Conservation (phyloP, 2,329 filamentous ascomycete species). For the Dactylellina sp. region DNA sequence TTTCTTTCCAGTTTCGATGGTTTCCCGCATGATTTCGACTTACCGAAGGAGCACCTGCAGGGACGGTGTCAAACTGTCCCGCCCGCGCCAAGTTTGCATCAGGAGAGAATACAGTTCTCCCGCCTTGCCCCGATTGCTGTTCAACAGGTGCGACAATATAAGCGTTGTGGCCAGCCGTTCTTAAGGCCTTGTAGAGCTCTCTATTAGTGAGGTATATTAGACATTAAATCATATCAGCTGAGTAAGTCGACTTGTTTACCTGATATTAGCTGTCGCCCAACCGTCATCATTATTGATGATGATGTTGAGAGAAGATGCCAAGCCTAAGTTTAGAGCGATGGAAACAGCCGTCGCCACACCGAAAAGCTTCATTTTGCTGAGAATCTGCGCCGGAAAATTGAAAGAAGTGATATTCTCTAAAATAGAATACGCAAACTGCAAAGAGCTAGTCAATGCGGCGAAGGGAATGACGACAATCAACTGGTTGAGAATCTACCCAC, state of each 20-base stretch:
- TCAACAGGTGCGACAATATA: conserved; percentile 65
- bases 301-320: conserved; percentile 32
- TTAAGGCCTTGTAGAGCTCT: conserved; percentile 64
- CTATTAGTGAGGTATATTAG: conserved; percentile 42
- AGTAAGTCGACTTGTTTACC: conserved; percentile 20
- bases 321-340: conserved; percentile 15
- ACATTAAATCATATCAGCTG: too few species aligned
- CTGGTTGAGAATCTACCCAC: conserved; percentile 15
- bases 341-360: conserved; percentile 6
- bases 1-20: too few species aligned
- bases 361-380: conserved; percentile 38
- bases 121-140: conserved; percentile 67
- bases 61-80: conserved; percentile 66
- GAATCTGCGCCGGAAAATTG: too few species aligned
- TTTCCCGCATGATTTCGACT: background rate
- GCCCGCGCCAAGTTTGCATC: conserved; percentile 64
- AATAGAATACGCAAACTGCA: too few species aligned
- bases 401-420: too few species aligned
- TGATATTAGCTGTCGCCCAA: conserved; percentile 65
- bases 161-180: conserved; percentile 64
- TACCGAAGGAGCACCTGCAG: conserved; percentile 66
- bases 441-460: too few species aligned
- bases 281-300: conserved; percentile 63
- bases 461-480: background rate
- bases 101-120: conserved; percentile 65